Evolutionary conservation across 2,329 filamentous ascomycete genomes (phyloP), one percentile per base, ranked within the genome.

Genomic region (Aspergillus pseudonomiae): DNA sequence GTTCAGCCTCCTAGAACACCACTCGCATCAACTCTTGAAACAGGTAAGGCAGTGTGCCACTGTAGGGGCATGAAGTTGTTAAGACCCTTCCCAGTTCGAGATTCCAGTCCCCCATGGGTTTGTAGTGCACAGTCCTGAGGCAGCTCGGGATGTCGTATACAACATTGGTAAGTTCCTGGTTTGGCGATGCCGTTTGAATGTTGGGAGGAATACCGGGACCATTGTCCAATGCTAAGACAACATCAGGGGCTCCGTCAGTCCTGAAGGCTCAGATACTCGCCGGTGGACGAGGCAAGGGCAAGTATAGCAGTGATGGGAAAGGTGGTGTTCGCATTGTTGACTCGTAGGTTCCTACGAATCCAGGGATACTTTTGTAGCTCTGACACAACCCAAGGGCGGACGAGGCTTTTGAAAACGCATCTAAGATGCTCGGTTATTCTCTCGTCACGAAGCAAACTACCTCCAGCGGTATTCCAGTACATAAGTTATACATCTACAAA

Each of bases 401-500:
- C 14, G 70, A 76, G 56, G 74, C 73, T 0, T 73, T 68, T 32
- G 58, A 71, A 28, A 70, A 65, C 36, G 71, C 73, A 21, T 67
- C 66, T 7, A 66, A 71, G 7, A 76, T 76, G 74, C 68, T 76
- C 26, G 72, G 71, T 4, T 57, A 74, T 24, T 57, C 68, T 28
- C 67, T 76, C 14, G 68, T 61, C 24, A 76, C 74, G 4, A 72
- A 73, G 4, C 74, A 76, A 64, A 76, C 74, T 0, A 67, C 71
- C 9, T 62, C 68, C 2, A 59, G 56, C 0, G 74, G 74, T 4
- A 67, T 76, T 2, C 60, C 65, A 0, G 72, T 78, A 3, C 71
- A 73, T 0, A 74, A 77, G 21, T 57, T 83, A 0, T 79, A 79
- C 59, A 72, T 83, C 21, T 71, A 77, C 32, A 74, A 82, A 67